Base-by-base conservation (phyloP, 495 filamentous ascomycete genomes). In the Hypomontagnella submonticulosa region DNA sequence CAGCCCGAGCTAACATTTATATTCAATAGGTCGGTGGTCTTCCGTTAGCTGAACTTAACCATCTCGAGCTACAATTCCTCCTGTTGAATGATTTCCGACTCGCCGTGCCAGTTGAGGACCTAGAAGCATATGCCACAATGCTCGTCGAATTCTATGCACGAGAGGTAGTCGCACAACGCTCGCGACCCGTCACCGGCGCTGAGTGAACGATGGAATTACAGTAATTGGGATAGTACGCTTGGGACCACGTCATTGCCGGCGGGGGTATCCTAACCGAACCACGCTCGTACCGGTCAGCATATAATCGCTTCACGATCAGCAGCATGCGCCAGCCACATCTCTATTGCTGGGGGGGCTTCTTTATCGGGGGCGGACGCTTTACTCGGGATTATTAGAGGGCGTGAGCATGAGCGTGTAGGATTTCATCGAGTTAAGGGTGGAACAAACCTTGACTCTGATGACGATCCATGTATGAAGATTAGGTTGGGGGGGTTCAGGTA, bases 101-200 rank as follows among this genome's bases (percentile, higher is more conserved):
- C 11, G 90, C 93, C 3, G 90, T 98, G 2, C 89, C 96, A 0
- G 91, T 98, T 7, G 94, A 97, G 73, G 96, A 98, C 68, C 83
- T 99, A 15, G 96, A 99, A 75, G 91, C 92, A 2, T 99, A 99
- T 63, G 95, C 94, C 6, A 99, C 95, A 2, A 97, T 97, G 96
- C 84, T 99, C 2, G 95, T 99, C 8, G 93, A 98, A 73, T 99
- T 98, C 73, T 99, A 98, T 68, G 93, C 92, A 0, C 84, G 96
- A 19, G 96, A 98, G 75, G 89, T 97, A 15, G 83, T 97, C 4
- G 82, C 89, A 6, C 91, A 79, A 42, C 69, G 75, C 13, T 73
- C 75, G 11, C 69, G 75, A 2, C 69, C 71, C 6, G 54, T 57
- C 40, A 57, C 47, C 18, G 67, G 64, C 19, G 34, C 57, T 27